Conservation (phyloP, 164 flowering plant genomes). For the Brasenia schreberi region DNA sequence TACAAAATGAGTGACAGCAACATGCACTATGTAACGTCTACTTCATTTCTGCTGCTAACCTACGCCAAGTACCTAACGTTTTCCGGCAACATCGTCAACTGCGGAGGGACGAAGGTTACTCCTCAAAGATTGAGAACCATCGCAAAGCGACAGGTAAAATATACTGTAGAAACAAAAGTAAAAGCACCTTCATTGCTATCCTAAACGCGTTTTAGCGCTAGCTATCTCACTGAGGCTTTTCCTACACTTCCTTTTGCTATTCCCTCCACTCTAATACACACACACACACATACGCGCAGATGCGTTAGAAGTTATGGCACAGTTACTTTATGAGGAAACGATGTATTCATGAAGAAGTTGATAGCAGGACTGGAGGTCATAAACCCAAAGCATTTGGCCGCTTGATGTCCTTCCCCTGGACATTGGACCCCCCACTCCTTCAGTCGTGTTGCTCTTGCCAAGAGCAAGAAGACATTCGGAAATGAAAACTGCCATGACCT, state of each 20-base stretch:
- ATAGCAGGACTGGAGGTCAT: no score
- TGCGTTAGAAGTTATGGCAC: background rate
- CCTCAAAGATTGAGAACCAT: slow-evolving; percentile 42
- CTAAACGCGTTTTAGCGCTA: background rate
- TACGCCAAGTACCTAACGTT: slow-evolving; percentile 72
- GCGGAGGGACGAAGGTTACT: slow-evolving; percentile 45
- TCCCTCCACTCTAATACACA: background rate
- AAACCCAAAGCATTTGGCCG: no score
- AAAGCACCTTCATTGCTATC: background rate
- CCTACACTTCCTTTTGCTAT: background rate
- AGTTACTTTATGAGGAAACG: no score
- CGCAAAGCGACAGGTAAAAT: slow-evolving; percentile 56
- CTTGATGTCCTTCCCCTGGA: no score
- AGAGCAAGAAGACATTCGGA: no score
- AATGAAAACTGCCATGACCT: no score
- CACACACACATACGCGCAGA: background rate
- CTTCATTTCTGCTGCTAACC: slow-evolving; percentile 55
- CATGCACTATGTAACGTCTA: slow-evolving; percentile 81
- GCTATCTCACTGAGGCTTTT: background rate
- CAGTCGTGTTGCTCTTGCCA: no score
- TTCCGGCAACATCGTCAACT: slow-evolving; percentile 36
- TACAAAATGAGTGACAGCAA: slow-evolving; percentile 57
- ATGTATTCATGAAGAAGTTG: no score
- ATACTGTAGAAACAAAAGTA: background rate
- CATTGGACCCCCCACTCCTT: no score